Evolutionary conservation across 2,329 filamentous ascomycete species (phyloP), one percentile per base, ranked within the genome.

Genomic region (Ceratocystis harringtonii): DNA sequence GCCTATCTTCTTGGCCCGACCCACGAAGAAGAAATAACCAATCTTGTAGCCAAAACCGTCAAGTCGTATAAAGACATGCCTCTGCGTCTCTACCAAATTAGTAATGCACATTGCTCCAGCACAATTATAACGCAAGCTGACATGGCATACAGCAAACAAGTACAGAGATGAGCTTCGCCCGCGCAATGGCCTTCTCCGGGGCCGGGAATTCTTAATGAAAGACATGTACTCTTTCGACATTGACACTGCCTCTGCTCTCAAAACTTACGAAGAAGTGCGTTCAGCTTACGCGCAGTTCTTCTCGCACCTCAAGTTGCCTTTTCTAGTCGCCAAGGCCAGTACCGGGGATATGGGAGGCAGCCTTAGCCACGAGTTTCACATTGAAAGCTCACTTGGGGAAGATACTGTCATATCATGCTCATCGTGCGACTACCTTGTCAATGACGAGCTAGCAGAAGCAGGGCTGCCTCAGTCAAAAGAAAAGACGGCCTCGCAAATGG

Each of bases 271-370:
- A 5, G 77, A 85, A 52, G 90, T 96, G 2, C 84, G 88, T 62
- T 74, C 75, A 45, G 87, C 88, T 1, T 99, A 99, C 73, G 79
- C 78, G 12, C 80, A 80, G 19, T 82, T 99, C 62, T 95, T 99
- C 71, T 77, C 88, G 57, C 89, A 95, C 67, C 78, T 99, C 43
- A 90, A 87, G 69, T 74, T 99, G 15, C 90, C 90, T 0, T 90
- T 94, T 69, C 74, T 95, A 0, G 86, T 95, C 22, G 92, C 92
- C 1, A 85, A 90, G 70, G 94, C 94, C 5, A 92, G 92, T 73
- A 96, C 92, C 0, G 94, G 94, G n/a, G 89, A 90, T 69, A 99
- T 99, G 83, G 94, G 94, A 41, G 94, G 94, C 12, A 87, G 86
- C 69, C 76, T 96, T 45, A 97, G 92, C 73, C 94, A 99, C 73